Evolutionary conservation across 257 asterid genomes (phyloP), one percentile per base, ranked within the genome.

Genomic region (Fraxinus anomala): DNA sequence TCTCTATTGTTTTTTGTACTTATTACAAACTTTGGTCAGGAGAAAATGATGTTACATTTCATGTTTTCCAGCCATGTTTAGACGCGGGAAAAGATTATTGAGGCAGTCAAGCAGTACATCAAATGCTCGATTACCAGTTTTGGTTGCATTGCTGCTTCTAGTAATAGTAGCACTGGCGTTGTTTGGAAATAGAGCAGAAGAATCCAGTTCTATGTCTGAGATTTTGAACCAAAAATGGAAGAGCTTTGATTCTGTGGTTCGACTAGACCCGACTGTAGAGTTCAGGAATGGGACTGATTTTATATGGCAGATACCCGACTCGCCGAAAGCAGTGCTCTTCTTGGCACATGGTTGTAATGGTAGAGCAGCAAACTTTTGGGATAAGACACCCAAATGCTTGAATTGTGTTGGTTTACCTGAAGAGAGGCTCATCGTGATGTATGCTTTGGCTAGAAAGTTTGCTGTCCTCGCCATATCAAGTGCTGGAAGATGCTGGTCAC

Each of bases 281-380:
- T 80, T 76, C 61, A 82, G 87, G 82, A 93, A 87, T 26, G 93
- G 84, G 59, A 91, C 97, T 30, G 91, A 93, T 82, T 79, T 91
- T 81, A 86, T 95, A 75, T 95, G 97, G 90, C 98, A 91, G 83
- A 83, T 88, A 75, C 98, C 99, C 0, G 80, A 89, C 37, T 89
- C 94, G 10, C 98, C 99, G 23, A 90, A 87, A 83, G 96, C 90
- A 31, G 85, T 95, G 80, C 87, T 95, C 51, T 95, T 95, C 88
- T 76, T 95, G 77, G 99, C 98, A 70, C 99, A 93, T 79, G 97
- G 99, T 28, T 95, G 99, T 83, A 88, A 85, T 63, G 97, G 98
- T n/a, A 87, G 78, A 80, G 97, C 99, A 10, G 85, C 88, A 13
- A 87, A 95, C 73, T 95, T 95, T 83, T 95, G 99, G 99, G 99